Evolutionary conservation across 371 early-diverging fungal species (phyloP).

Genomic region (Gilbertella persicaria): DNA sequence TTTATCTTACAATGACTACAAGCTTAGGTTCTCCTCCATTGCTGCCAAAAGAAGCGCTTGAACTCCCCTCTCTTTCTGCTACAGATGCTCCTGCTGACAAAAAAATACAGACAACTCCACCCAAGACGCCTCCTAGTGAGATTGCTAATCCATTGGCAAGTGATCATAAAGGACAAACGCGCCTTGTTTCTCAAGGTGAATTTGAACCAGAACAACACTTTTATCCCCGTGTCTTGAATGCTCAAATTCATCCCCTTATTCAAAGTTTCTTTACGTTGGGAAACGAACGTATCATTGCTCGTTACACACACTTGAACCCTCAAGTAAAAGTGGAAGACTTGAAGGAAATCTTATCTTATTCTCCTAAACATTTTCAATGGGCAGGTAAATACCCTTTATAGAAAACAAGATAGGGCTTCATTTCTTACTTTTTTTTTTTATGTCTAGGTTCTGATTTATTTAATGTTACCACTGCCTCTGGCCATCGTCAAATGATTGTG

Average conservation of each 20-base stretch:
- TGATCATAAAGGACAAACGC: constrained; percentile 12
- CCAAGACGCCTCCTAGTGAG: constrained; percentile 40
- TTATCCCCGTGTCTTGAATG: constrained; percentile 92
- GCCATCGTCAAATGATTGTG: constrained; percentile 94
- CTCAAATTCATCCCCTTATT: constrained; percentile 88
- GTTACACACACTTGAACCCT: constrained; percentile 91
- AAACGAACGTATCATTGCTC: constrained; percentile 87
- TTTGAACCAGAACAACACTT: constrained; percentile 90
- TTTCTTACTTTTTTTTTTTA: background rate
- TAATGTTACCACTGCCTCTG: constrained; percentile 85
- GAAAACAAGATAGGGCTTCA: background rate
- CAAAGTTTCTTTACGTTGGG: constrained; percentile 87
- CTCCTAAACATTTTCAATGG: constrained; percentile 88
- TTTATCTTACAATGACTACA: background rate
- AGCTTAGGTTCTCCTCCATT: constrained; percentile 20
- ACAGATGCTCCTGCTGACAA: constrained; percentile 11
- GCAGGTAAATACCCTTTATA: constrained; percentile 50
- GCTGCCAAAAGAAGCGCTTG: constrained; percentile 8
- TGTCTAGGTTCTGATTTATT: constrained; percentile 78
- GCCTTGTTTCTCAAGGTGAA: constrained; percentile 63
- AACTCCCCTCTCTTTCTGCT: background rate
- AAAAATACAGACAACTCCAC: constrained; percentile 24
- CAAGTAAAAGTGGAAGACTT: constrained; percentile 71
- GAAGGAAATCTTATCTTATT: constrained; percentile 67
- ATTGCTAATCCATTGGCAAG: constrained; percentile 9